A percentile compares a stretch with the other conserved stretches of the same genome.
Evolutionary conservation across 2,329 filamentous ascomycete species (phyloP).

Genomic region (Aspergillus fumigatiaffinis): DNA sequence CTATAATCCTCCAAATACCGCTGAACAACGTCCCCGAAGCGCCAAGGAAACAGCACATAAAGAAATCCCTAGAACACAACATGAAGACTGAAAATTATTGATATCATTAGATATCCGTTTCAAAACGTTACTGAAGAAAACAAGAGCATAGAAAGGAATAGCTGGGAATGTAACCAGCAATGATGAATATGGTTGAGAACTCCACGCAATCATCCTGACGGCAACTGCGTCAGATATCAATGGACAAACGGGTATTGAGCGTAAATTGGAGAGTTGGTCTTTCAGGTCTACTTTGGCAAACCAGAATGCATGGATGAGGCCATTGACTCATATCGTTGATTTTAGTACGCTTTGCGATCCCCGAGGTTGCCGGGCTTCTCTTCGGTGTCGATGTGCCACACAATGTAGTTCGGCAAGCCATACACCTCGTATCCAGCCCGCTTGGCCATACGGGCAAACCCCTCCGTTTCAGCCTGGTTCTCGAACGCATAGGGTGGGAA

Average conservation of each 20-base stretch:
- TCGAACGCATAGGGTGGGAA: constrained; percentile 96
- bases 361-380: constrained; percentile 79
- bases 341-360: constrained; percentile 37
- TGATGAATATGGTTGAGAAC: background rate
- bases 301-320: background rate
- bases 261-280: constrained; percentile 1
- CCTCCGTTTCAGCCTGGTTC: constrained; percentile 98
- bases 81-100: constrained; percentile 30
- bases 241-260: constrained; percentile 12
- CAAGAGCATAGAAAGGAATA: constrained; percentile 8
- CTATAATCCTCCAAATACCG: constrained; percentile 25
- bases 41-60: constrained; percentile 31
- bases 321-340: constrained; percentile 8
- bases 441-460: constrained; percentile 98
- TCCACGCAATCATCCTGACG: constrained; percentile 10
- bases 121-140: constrained; percentile 19
- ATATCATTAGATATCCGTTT: constrained; percentile 31
- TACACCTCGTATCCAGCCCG: constrained; percentile 88
- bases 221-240: constrained; percentile 14
- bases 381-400: constrained; percentile 97
- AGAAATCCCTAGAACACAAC: constrained; percentile 29
- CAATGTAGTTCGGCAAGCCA: constrained; percentile 93
- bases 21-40: constrained; percentile 33
- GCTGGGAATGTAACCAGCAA: constrained; percentile 8
- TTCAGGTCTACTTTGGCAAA: background rate